phyloP scores from a whole-genome alignment of 108 stramenopile genomes.

The Nannochloropsis salina region DNA sequence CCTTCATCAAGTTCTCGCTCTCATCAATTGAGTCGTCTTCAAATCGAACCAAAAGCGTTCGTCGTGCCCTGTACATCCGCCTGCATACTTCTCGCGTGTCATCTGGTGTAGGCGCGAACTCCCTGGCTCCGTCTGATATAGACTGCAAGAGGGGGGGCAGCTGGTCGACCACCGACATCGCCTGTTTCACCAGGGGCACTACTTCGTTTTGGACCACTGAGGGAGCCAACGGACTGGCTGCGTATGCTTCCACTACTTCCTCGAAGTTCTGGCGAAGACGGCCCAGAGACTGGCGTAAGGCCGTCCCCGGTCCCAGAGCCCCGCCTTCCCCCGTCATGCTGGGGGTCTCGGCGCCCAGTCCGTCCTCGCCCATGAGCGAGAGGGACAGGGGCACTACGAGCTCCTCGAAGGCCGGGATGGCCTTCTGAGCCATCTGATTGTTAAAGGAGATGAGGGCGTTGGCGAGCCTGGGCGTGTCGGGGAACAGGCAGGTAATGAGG shows the following conservation, averaged over 20 bases:
- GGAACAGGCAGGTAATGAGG: slow-evolving; percentile 76
- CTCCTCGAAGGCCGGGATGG: slow-evolving; percentile 76
- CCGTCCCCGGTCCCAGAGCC: not conserved
- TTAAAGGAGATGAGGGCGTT: slow-evolving; percentile 82
- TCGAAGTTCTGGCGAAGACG: not conserved
- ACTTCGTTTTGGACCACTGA: slow-evolving; percentile 46
- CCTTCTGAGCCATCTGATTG: slow-evolving; percentile 73
- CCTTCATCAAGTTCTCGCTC: slow-evolving; percentile 68
- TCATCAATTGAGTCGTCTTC: slow-evolving; percentile 78
- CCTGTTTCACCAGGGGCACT: slow-evolving; percentile 62
- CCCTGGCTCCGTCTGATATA: slow-evolving; percentile 66
- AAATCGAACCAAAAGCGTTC: slow-evolving; percentile 75
- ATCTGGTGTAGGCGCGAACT: slow-evolving; percentile 74
- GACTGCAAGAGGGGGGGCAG: slow-evolving; percentile 73
- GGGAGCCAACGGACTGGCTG: slow-evolving; percentile 11
- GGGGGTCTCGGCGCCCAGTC: slow-evolving; percentile 36
- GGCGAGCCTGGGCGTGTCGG: slow-evolving; percentile 75
- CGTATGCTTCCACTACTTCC: slow-evolving; percentile 34
- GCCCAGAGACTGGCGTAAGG: not conserved
- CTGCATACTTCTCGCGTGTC: slow-evolving; percentile 42
- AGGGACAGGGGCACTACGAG: slow-evolving; percentile 72
- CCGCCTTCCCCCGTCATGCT: not conserved
- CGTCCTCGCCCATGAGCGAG: slow-evolving; percentile 56
- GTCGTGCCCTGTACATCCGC: slow-evolving; percentile 71
- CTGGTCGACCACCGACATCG: slow-evolving; percentile 71